Evolutionary conservation across 257 asterid genomes (phyloP).

Genomic region (Eucommia ulmoides): DNA sequence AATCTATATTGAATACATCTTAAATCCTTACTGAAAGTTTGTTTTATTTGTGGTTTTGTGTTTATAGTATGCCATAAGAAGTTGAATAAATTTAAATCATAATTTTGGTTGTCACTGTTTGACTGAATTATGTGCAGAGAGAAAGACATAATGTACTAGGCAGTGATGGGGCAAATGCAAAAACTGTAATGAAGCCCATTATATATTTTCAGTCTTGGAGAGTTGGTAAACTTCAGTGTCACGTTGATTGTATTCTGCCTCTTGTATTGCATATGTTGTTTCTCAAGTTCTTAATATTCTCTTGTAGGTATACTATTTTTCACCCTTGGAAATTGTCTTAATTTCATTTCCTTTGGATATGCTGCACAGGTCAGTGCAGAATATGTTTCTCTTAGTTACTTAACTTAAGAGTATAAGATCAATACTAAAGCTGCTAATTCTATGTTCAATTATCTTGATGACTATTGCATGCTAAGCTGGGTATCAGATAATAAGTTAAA

Average conservation of each 20-base stretch:
- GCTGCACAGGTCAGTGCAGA: slow-evolving; percentile 86
- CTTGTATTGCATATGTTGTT: background rate
- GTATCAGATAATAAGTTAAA: background rate
- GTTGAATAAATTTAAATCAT: no score
- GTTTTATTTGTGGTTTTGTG: no score
- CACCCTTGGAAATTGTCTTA: slow-evolving; percentile 80
- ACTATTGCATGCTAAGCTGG: slow-evolving; percentile 10
- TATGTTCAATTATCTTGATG: slow-evolving; percentile 10
- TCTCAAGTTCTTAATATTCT: background rate
- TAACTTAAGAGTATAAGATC: slow-evolving; percentile 9
- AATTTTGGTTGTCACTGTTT: no score
- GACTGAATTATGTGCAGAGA: slow-evolving; percentile 79
- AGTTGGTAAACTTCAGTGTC: slow-evolving; percentile 40
- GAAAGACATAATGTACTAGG: slow-evolving; percentile 48
- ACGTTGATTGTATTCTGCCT: slow-evolving; percentile 6
- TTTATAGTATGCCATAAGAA: no score
- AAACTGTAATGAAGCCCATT: slow-evolving; percentile 61
- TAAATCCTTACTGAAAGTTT: no score
- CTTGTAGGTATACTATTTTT: slow-evolving; percentile 60
- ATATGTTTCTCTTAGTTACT: slow-evolving; percentile 3
- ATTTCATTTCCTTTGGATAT: slow-evolving; percentile 90
- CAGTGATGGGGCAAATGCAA: slow-evolving; percentile 43
- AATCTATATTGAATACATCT: no score
- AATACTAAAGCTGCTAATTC: slow-evolving; percentile 1
- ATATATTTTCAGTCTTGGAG: slow-evolving; percentile 88